phyloP scores from a whole-genome alignment of 2,329 filamentous ascomycete genomes.

The Neobulgaria alba region DNA sequence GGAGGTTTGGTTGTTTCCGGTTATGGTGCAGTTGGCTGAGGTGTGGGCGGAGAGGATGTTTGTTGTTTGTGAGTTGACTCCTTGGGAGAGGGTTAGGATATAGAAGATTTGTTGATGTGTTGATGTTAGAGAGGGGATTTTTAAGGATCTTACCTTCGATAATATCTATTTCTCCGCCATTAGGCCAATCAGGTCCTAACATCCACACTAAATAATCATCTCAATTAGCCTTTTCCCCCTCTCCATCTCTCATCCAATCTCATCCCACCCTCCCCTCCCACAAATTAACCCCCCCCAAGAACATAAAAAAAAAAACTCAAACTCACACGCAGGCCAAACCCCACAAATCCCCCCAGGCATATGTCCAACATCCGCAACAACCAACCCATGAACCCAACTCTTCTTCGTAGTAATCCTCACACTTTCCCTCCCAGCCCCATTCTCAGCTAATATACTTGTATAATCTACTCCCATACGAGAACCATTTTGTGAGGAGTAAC shows the following conservation, averaged over 20 bases:
- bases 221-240: not conserved
- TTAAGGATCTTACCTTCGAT: conserved; percentile 63
- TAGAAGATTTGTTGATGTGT: no score
- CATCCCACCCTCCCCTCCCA: no score
- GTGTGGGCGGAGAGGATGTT: not conserved
- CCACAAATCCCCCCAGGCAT: conserved; percentile 64
- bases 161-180: conserved; percentile 50
- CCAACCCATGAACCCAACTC: conserved; percentile 55
- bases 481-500: conserved; percentile 31
- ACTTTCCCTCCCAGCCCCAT: conserved; percentile 47
- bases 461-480: conserved; percentile 63
- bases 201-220: conserved; percentile 33
- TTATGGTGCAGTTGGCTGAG: conserved; percentile 13
- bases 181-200: conserved; percentile 47
- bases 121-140: not conserved
- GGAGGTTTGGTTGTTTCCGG: conserved; percentile 30
- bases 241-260: not conserved
- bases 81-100: not conserved
- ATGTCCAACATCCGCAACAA: conserved; percentile 62
- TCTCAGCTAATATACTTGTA: conserved; percentile 32
- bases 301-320: not conserved
- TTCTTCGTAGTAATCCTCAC: conserved; percentile 60
- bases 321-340: conserved; percentile 59
- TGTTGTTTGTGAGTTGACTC: not conserved
- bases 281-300: no score